phyloP scores from a whole-genome alignment of 2,329 filamentous ascomycete genomes.

The Thelonectria rubi region DNA sequence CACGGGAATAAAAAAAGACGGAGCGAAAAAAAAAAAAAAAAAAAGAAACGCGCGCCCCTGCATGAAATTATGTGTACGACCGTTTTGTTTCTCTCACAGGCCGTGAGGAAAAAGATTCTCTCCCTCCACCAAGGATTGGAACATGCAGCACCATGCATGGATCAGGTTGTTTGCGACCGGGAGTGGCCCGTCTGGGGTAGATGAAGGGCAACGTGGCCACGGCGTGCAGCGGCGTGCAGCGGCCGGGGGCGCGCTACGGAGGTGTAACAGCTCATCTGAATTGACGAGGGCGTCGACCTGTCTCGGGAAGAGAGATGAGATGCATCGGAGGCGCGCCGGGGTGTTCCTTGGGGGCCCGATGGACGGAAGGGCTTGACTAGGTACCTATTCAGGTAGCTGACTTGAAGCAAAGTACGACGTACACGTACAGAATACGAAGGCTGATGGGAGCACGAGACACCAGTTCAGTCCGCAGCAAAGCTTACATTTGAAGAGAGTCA shows the following conservation, averaged over 20 bases:
- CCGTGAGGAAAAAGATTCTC: background rate
- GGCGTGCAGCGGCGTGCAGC: constrained; percentile 8
- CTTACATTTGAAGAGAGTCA: too few relatives aligned
- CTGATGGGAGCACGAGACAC: constrained; percentile 3
- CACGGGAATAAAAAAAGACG: constrained; percentile 4
- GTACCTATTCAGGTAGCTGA: too few relatives aligned
- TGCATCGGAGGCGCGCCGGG: constrained; percentile 22
- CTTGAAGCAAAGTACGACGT: background rate
- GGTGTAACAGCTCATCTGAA: constrained; percentile 10
- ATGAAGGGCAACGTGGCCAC: constrained; percentile 24
- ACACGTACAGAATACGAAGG: background rate
- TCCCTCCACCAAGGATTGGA: too few relatives aligned
- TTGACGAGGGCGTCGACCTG: constrained; percentile 2
- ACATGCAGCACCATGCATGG: constrained; percentile 9
- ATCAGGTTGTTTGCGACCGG: background rate
- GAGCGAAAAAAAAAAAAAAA: constrained; percentile 5
- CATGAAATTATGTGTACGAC: constrained; percentile 27
- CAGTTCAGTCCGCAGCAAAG: constrained; percentile 3
- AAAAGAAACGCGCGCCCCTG: constrained; percentile 9
- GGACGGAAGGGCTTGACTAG: too few relatives aligned
- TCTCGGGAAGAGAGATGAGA: constrained; percentile 19
- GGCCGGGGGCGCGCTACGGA: constrained; percentile 17
- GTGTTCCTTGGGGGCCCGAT: constrained; percentile 6
- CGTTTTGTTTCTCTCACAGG: constrained; percentile 8
- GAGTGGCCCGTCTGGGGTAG: constrained; percentile 11